A percentile compares a stretch with the other conserved stretches of the same genome.
Conservation (phyloP, 495 filamentous ascomycete genomes). For the Schizothecium vesticola region DNA sequence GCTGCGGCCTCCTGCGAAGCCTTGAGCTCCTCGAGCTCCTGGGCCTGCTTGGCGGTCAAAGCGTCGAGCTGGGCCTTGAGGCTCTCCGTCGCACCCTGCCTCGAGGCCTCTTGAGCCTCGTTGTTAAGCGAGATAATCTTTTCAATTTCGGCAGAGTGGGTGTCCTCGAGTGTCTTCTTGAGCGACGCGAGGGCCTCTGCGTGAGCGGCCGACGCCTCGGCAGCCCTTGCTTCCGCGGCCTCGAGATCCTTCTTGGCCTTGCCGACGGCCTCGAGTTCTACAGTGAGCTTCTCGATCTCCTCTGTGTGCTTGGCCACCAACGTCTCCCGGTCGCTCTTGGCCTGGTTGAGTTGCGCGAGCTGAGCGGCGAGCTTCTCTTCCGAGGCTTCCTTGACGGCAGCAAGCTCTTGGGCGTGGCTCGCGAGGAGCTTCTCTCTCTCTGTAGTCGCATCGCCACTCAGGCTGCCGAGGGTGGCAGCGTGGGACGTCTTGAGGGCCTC, state of each 20-base stretch:
- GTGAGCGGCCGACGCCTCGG: conserved; percentile 36
- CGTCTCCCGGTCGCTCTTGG: conserved; percentile 17
- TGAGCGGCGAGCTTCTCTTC: conserved; percentile 24
- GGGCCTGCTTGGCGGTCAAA: conserved; percentile 38
- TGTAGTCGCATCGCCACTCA: conserved; percentile 16
- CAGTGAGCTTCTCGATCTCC: conserved; percentile 29
- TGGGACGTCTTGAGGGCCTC: conserved; percentile 39
- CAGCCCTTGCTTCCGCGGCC: conserved; percentile 34
- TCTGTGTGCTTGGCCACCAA: conserved; percentile 22
- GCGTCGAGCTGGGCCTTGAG: conserved; percentile 34
- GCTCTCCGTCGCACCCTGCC: conserved; percentile 28
- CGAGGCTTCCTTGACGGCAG: conserved; percentile 23
- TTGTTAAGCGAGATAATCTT: conserved; percentile 41
- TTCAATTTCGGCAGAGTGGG: conserved; percentile 44
- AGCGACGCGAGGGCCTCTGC: conserved; percentile 33
- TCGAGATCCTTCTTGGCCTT: conserved; percentile 31
- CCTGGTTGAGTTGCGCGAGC: conserved; percentile 19
- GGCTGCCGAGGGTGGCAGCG: conserved; percentile 16
- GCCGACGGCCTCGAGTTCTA: conserved; percentile 33
- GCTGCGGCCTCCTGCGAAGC: conserved; percentile 28
- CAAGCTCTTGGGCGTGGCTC: conserved; percentile 30
- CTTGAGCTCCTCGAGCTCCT: conserved; percentile 38
- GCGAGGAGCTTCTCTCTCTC: conserved; percentile 33
- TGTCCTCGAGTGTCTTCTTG: conserved; percentile 41
- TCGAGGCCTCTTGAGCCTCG: conserved; percentile 38